These are phyloP conservation scores for Coriolopsis trogii DNA, from an alignment of 1,284 basidiomycete species.

Conservation along the genomic window DNA sequence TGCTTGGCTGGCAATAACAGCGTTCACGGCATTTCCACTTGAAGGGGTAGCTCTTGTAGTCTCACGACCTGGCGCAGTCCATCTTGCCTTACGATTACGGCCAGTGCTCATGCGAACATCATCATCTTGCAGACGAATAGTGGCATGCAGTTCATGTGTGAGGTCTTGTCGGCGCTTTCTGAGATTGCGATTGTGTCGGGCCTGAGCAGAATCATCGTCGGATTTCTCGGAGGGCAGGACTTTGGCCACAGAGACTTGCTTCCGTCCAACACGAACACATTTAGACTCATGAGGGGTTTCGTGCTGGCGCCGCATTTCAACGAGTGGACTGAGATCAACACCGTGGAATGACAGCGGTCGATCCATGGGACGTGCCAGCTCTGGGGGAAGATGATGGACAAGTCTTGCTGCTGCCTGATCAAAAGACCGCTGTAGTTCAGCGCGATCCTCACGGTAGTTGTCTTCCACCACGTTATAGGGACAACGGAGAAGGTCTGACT, in stretches of 20 bases:
- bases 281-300: conserved; percentile 1
- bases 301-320: neutral
- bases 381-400: neutral
- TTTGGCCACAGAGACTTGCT: neutral
- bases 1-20: neutral
- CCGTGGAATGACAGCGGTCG: neutral
- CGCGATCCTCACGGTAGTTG: neutral
- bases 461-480: too few species aligned
- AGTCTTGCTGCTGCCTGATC: neutral
- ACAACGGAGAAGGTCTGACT: too few species aligned
- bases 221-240: neutral
- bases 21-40: neutral
- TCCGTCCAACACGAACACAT: neutral
- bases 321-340: neutral
- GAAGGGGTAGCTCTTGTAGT: neutral
- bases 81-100: neutral
- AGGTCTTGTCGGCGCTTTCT: neutral
- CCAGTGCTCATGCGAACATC: neutral
- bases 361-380: neutral
- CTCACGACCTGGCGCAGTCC: neutral
- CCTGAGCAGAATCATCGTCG: neutral
- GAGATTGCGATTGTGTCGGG: neutral
- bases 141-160: neutral
- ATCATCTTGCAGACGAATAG: neutral
- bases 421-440: neutral